A percentile compares a stretch with the other conserved stretches of the same genome.
phyloP scores from a whole-genome alignment of 1,284 basidiomycete species.

The Ustilago bromivora region DNA sequence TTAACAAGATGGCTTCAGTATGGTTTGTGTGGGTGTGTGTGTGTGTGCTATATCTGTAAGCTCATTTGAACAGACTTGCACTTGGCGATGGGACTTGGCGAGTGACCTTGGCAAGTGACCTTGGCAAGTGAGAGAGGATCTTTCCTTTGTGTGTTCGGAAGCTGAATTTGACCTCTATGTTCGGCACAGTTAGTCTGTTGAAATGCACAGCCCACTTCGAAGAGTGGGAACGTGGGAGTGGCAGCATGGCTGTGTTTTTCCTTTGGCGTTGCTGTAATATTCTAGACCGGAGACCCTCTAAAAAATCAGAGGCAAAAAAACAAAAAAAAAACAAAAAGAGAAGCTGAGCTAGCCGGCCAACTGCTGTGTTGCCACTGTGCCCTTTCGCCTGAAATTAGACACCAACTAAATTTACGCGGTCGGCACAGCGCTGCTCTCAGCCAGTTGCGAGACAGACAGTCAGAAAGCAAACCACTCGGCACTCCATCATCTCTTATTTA shows the following conservation, averaged over 20 bases:
- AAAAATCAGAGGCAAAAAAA: no score
- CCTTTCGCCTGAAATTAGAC: neutral
- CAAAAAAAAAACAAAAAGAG: neutral
- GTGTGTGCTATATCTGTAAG: neutral
- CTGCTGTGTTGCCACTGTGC: neutral
- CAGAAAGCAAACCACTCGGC: neutral
- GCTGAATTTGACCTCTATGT: neutral
- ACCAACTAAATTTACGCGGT: neutral
- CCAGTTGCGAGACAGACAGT: neutral
- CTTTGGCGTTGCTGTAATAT: neutral
- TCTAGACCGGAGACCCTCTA: neutral
- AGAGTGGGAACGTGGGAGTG: neutral
- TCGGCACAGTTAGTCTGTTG: neutral
- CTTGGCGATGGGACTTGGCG: conserved; percentile 3
- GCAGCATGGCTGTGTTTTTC: neutral
- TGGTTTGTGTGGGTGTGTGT: no score
- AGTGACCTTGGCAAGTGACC: neutral
- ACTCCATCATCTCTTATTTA: conserved; percentile 1
- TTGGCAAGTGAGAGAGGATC: neutral
- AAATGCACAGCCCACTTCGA: neutral
- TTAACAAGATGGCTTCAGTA: no score
- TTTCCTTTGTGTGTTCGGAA: neutral
- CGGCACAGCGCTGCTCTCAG: neutral
- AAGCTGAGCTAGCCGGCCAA: neutral
- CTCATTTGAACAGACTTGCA: neutral